These are phyloP conservation scores for Diaporthe citriasiana DNA, from an alignment of 2,329 filamentous ascomycete species.

Conservation along the genomic window DNA sequence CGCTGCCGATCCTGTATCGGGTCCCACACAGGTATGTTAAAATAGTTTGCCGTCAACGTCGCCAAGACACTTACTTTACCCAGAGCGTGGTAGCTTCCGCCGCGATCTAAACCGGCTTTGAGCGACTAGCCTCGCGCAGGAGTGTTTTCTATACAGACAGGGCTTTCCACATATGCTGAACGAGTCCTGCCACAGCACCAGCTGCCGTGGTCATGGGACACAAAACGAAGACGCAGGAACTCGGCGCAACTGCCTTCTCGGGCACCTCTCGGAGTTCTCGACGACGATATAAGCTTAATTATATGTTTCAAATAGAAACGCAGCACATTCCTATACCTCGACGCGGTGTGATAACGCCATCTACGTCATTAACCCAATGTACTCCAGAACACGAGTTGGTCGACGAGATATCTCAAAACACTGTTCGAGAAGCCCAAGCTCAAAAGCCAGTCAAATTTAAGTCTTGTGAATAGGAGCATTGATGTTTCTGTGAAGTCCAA, in stretches of 20 bases:
- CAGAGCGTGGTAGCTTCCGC: slow-evolving; percentile 15
- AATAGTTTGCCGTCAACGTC: not conserved
- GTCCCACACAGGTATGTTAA: not conserved
- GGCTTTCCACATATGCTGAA: not conserved
- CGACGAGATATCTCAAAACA: too few species aligned
- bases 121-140: not conserved
- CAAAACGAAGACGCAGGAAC: not conserved
- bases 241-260: not conserved
- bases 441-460: too few species aligned
- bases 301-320: not conserved
- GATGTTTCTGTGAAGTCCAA: too few species aligned
- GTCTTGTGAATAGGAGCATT: too few species aligned
- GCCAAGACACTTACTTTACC: slow-evolving; percentile 5
- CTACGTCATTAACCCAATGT: not conserved
- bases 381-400: too few species aligned
- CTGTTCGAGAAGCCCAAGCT: too few species aligned
- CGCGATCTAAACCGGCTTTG: not conserved
- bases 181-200: not conserved
- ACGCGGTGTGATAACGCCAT: not conserved
- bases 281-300: not conserved
- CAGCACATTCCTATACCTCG: not conserved
- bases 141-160: not conserved
- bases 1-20: not conserved
- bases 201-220: not conserved
- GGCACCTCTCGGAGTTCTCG: not conserved